Base-by-base conservation (phyloP, 179 eudicot genomes). In the Corrigiola litoralis region DNA sequence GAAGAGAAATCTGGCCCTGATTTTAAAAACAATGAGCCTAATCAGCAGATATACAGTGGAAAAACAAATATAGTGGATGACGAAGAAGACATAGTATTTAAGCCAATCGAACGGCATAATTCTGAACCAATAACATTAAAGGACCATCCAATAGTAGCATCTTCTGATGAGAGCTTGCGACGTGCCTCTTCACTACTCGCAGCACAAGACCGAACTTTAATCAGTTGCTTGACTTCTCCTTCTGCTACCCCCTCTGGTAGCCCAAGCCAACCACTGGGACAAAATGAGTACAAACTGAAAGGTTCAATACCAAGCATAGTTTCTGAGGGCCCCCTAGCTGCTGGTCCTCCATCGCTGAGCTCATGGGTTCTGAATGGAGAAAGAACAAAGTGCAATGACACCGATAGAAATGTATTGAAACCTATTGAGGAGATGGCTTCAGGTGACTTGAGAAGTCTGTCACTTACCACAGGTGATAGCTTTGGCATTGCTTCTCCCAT, bases 21-120 rank as follows among this genome's bases (percentile, higher is more conserved):
- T 52, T 1, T 16, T 27, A 62, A 63, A 33, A 9, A 17, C 5
- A 33, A 42, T 52, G 72, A 66, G 27, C 6, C 53, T 4, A 13
- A 51, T 2, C 29, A 48, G 31, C 34, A 34, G 21, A 44, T 16
- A 0, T 17, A 47, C 16, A 65, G 66, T 24, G 59, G 29, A 17
- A 72, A 75, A 59, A 17, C 61, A 14, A 48, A 20, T 51, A 25
- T 25, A 2, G 61, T 70, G 18, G 98, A 92, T 29, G 98, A 90
- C 58, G 99, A 90, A 65, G 98, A 92, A 76, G 91, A 82, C 56
- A 94, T 94, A 47, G 87, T 94, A 52, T 90, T 94, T 72, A 86
- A 84, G 85, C 99, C 99, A 25, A 76, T 94, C 33, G 64, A 75
- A 2, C 76, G 99, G 58, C 81, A 72, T 58, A 92, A 90, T 60